Percentiles rank a stretch among this genome's conserved stretches.
Conservation (phyloP, 495 filamentous ascomycete genomes). For the Hypoxylon cercidicola region DNA sequence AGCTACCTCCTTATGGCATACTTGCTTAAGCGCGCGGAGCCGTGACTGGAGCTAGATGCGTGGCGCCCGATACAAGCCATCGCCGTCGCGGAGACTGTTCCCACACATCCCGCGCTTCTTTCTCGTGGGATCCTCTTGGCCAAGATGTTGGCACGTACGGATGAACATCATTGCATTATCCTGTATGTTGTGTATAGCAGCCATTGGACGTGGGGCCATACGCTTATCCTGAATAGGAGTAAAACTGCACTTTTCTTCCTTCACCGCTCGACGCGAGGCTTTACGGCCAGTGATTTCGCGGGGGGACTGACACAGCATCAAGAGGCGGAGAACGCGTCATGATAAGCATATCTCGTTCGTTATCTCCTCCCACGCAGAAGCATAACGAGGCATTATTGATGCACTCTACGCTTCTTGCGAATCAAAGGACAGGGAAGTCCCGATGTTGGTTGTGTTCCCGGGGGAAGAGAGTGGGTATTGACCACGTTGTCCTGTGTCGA, state of each 20-base stretch:
- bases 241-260: conserved; percentile 2
- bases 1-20: conserved; percentile 1
- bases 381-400: background rate
- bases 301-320: background rate
- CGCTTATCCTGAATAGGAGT: conserved; percentile 6
- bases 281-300: background rate
- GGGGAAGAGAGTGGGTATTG: background rate
- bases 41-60: conserved; percentile 21
- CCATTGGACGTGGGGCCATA: background rate
- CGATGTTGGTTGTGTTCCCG: background rate
- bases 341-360: background rate
- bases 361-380: background rate
- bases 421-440: background rate
- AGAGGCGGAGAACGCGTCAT: background rate
- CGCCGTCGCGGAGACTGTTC: conserved; percentile 25
- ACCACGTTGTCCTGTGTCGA: no score
- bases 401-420: background rate
- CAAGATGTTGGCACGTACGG: conserved; percentile 9
- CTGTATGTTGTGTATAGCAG: conserved; percentile 10
- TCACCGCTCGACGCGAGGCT: background rate
- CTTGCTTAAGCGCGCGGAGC: conserved; percentile 30
- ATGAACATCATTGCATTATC: background rate
- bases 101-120: conserved; percentile 18
- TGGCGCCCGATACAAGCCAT: conserved; percentile 13
- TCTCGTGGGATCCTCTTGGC: conserved; percentile 3